Percentiles rank a stretch among this genome's conserved stretches.
These are phyloP conservation scores for Thelephora terrestris DNA, from an alignment of 1,284 basidiomycete species.

Conservation along the genomic window DNA sequence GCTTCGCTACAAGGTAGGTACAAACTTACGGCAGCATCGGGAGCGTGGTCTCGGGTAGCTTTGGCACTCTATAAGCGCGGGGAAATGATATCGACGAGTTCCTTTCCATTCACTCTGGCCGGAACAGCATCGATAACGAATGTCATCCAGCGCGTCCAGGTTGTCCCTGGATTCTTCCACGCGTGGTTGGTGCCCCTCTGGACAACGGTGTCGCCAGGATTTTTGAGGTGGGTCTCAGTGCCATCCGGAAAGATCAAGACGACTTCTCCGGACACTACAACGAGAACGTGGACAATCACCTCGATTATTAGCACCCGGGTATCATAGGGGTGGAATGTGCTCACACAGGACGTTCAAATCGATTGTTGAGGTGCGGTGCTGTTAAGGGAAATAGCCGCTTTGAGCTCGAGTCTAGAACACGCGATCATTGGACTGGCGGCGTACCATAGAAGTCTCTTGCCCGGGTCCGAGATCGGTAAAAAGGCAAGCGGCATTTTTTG, in stretches of 20 bases:
- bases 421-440: conserved; percentile 3
- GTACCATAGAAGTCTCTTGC: conserved; percentile 38
- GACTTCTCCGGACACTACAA: conserved; percentile 43
- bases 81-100: conserved; percentile 14
- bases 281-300: background rate
- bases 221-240: conserved; percentile 39
- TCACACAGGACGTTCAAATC: conserved; percentile 53
- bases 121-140: conserved; percentile 47
- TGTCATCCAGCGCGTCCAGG: conserved; percentile 44
- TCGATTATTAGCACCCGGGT: background rate
- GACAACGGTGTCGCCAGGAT: conserved; percentile 46
- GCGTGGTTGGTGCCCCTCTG: conserved; percentile 51
- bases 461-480: conserved; percentile 52
- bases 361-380: conserved; percentile 41
- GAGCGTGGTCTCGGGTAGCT: no score
- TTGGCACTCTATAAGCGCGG: no score
- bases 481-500: conserved; percentile 37
- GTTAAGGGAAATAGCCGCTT: background rate
- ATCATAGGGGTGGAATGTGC: conserved; percentile 11
- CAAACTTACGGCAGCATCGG: no score
- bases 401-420: no score
- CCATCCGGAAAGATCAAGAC: conserved; percentile 48
- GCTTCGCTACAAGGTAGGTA: no score
- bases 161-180: conserved; percentile 46
- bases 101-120: conserved; percentile 32